Base-by-base conservation (phyloP, 2,329 filamentous ascomycete genomes). In the Colletotrichum musicola region DNA sequence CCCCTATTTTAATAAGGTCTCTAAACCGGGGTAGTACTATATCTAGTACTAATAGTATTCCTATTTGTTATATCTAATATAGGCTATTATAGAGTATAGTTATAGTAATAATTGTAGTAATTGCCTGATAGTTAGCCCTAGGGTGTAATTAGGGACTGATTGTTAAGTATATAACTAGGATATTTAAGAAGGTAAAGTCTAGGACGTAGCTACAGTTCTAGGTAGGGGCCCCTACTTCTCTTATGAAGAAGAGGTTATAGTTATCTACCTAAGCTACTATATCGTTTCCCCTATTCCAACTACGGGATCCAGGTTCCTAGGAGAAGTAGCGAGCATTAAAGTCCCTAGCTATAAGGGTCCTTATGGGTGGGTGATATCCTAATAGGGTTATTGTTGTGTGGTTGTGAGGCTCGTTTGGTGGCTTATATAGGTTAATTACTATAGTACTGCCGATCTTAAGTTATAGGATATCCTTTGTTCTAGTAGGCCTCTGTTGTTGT, bases 141-240 rank as follows among this genome's bases (percentile, higher is more conserved):
- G n/a, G 40, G n/a, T 62, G 25, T 44, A 62, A 10, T 10, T 62
- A n/a, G 38, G 40, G 50, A 50, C 40, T 47, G 27, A 47, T 44
- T 16, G 42, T n/a, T n/a, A n/a, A n/a, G n/a, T n/a, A n/a, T n/a
- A n/a, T n/a, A n/a, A n/a, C n/a, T n/a, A n/a, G n/a, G n/a, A n/a
- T n/a, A n/a, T n/a, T n/a, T n/a, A n/a, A n/a, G n/a, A 63, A 30
- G 51, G 42, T 56, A 6, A 56, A 51, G 27, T 63, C 7, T 14
- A 63, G 51, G 10, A 40, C 18, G 18, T 63, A 27, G 5, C 51
- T 13, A 1, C 42, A 3, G 7, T n/a, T 27, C 25, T 63, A 18
- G 27, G 42, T 63, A 4, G 51, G 6, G 1, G n/a, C 20, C 18
- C 60, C 42, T 6, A 20, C 27, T 14, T 63, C 51, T 6, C 51